Conservation (phyloP, 2,329 filamentous ascomycete genomes). For the Paracoccidioides lutzii region DNA sequence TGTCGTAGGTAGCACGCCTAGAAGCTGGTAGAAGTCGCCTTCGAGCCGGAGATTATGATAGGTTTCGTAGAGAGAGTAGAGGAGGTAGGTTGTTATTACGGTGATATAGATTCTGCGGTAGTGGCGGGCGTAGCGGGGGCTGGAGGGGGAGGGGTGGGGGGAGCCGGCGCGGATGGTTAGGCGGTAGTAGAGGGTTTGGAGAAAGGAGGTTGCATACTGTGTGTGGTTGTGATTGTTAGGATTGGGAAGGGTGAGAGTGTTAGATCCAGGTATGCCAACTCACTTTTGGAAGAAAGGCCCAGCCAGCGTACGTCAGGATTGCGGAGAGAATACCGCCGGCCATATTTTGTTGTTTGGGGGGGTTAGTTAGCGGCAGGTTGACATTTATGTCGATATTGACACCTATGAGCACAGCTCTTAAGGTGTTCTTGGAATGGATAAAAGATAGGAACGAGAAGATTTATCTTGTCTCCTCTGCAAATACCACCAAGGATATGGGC, state of each 20-base stretch:
- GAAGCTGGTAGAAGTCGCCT: constrained; percentile 66
- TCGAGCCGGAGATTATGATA: constrained; percentile 62
- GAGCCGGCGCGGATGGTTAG: constrained; percentile 82
- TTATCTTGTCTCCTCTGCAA: background rate
- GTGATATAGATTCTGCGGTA: constrained; percentile 70
- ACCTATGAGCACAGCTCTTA: background rate
- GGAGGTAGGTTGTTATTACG: constrained; percentile 71
- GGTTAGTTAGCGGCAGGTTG: background rate
- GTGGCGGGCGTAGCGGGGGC: constrained; percentile 57
- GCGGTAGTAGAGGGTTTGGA: constrained; percentile 74
- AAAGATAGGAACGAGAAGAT: background rate
- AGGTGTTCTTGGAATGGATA: too few species aligned
- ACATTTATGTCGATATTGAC: background rate
- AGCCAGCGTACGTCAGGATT: constrained; percentile 45
- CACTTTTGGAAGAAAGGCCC: constrained; percentile 51
- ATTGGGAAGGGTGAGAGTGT: background rate
- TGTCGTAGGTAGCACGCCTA: constrained; percentile 56
- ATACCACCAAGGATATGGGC: background rate
- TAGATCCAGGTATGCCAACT: constrained; percentile 14
- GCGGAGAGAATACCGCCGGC: constrained; percentile 27
- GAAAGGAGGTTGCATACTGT: constrained; percentile 63
- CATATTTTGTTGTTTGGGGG: constrained; percentile 11
- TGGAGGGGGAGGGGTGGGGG: constrained; percentile 55
- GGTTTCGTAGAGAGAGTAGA: constrained; percentile 87
- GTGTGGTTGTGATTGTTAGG: background rate